Evolutionary conservation across 129 eudicot genomes (phyloP).

Genomic region (Tanacetum coccineum): DNA sequence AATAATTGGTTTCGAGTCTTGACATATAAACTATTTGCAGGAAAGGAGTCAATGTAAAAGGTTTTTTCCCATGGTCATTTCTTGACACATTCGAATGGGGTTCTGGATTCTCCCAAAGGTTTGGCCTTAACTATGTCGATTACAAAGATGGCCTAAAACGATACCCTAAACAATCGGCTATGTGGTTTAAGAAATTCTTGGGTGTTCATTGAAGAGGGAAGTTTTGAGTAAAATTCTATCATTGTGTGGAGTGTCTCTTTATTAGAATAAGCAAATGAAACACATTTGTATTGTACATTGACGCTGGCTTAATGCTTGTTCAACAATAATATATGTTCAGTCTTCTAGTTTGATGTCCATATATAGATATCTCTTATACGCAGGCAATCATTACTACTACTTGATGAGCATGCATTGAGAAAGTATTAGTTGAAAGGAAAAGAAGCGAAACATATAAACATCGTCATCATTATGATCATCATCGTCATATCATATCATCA

Average conservation of each 20-base stretch:
- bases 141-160: slow-evolving; percentile 27
- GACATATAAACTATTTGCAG: slow-evolving; percentile 1
- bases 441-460: too few species aligned
- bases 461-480: too few species aligned
- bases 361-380: too few species aligned
- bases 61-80: slow-evolving; percentile 39
- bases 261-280: not conserved
- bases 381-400: too few species aligned
- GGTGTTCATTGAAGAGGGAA: not conserved
- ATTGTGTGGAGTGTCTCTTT: not conserved
- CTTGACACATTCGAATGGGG: slow-evolving; percentile 45
- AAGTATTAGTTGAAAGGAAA: too few species aligned
- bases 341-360: not conserved
- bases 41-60: slow-evolving; percentile 29
- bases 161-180: slow-evolving; percentile 28
- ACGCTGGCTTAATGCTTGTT: not conserved
- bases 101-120: slow-evolving; percentile 30
- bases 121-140: slow-evolving; percentile 40
- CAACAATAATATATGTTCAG: too few species aligned
- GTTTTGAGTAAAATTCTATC: not conserved
- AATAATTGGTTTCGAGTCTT: not conserved
- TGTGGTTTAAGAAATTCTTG: slow-evolving; percentile 28
- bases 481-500: too few species aligned
- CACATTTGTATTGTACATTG: not conserved
- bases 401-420: too few species aligned